phyloP scores from a whole-genome alignment of 2,329 filamentous ascomycete species.

The Ceratocystis alfenasii region DNA sequence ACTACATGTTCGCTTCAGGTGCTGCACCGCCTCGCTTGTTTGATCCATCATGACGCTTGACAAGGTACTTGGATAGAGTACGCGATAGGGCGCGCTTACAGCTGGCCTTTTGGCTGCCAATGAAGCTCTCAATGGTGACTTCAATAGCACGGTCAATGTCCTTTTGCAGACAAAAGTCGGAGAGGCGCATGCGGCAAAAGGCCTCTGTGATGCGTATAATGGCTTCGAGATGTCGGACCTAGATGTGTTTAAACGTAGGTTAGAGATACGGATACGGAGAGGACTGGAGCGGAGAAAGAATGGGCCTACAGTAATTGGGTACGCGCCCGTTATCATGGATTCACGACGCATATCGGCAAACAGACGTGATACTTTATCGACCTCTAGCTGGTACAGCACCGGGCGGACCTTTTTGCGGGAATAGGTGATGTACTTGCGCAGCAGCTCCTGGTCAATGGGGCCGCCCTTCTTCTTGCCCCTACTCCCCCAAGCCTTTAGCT shows the following conservation, averaged over 20 bases:
- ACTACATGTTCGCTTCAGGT: slow-evolving; percentile 17
- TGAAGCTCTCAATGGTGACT: slow-evolving; percentile 91
- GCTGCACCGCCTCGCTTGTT: slow-evolving; percentile 11
- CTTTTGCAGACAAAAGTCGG: slow-evolving; percentile 77
- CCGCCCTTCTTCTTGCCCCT: slow-evolving; percentile 36
- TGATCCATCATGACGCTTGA: slow-evolving; percentile 34
- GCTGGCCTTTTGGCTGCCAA: slow-evolving; percentile 91
- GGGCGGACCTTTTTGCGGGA: slow-evolving; percentile 79
- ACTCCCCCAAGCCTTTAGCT: slow-evolving; percentile 29
- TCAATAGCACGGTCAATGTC: slow-evolving; percentile 97
- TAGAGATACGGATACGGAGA: not conserved
- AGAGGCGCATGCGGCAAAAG: slow-evolving; percentile 97
- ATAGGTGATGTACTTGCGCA: slow-evolving; percentile 95
- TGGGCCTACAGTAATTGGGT: slow-evolving; percentile 81
- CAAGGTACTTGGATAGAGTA: slow-evolving; percentile 89
- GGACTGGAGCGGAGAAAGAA: not conserved
- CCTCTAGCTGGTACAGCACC: slow-evolving; percentile 93
- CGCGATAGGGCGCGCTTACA: slow-evolving; percentile 92
- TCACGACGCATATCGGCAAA: slow-evolving; percentile 96
- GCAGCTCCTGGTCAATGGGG: slow-evolving; percentile 77
- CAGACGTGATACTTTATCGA: slow-evolving; percentile 87
- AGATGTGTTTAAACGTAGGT: slow-evolving; percentile 24
- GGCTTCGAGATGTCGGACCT: slow-evolving; percentile 95
- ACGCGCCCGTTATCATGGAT: slow-evolving; percentile 83
- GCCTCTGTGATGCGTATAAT: slow-evolving; percentile 91